These are phyloP conservation scores for Rhododendron ferrugineum DNA, from an alignment of 148 eudicot species.

Conservation along the genomic window DNA sequence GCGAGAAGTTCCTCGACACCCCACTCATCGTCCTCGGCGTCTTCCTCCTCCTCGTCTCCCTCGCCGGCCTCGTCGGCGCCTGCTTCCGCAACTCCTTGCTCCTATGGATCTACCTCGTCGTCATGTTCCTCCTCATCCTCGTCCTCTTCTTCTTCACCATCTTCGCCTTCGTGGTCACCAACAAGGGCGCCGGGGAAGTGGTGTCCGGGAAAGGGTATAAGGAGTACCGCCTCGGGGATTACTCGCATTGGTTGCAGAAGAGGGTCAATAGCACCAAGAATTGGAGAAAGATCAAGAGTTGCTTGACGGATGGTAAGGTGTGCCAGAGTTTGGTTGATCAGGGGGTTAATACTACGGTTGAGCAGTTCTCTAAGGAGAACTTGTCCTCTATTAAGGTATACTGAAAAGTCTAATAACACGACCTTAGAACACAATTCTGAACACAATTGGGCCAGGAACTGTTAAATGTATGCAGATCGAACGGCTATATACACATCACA, in stretches of 20 bases:
- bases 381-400: conserved; percentile 71
- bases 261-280: conserved; percentile 46
- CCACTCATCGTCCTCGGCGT: conserved; percentile 55
- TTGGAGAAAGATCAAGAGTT: conserved; percentile 62
- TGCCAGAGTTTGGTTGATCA: conserved; percentile 44
- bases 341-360: conserved; percentile 20
- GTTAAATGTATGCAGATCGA: no score
- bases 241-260: conserved; percentile 77
- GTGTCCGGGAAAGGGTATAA: conserved; percentile 56
- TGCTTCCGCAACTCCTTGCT: conserved; percentile 67
- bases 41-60: conserved; percentile 51
- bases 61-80: conserved; percentile 67
- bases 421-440: no score
- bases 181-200: conserved; percentile 65
- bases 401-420: background rate
- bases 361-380: conserved; percentile 32
- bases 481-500: background rate
- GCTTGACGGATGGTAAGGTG: conserved; percentile 65
- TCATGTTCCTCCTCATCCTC: conserved; percentile 70
- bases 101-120: conserved; percentile 65
- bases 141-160: conserved; percentile 56
- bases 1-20: conserved; percentile 55
- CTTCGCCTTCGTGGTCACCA: conserved; percentile 76
- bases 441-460: no score
- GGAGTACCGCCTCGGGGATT: conserved; percentile 75